A percentile compares a stretch with the other conserved stretches of the same genome.
These are phyloP conservation scores for Salix exigua DNA, from an alignment of 345 rosid species.

Conservation along the genomic window DNA sequence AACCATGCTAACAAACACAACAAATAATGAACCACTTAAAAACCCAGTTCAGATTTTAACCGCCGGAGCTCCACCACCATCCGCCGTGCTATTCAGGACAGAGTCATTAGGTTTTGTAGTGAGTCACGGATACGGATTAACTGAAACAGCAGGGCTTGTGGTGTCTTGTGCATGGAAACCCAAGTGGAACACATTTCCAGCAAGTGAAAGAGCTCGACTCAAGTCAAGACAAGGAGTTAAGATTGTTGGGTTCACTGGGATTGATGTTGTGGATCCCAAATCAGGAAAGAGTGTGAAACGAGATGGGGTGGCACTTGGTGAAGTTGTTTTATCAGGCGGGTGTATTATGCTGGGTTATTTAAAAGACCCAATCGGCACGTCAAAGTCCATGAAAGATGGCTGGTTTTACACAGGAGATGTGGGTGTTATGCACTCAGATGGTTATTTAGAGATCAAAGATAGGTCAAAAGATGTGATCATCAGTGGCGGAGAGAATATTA, in stretches of 20 bases:
- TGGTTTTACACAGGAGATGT: slow-evolving; percentile 31
- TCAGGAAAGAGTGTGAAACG: slow-evolving; percentile 10
- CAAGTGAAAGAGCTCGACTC: slow-evolving; percentile 11
- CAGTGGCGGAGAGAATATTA: slow-evolving; percentile 28
- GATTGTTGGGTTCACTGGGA: neutral
- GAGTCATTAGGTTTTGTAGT: slow-evolving; percentile 20
- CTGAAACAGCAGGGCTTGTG: slow-evolving; percentile 17
- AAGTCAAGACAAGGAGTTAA: slow-evolving; percentile 28
- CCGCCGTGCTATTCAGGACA: slow-evolving; percentile 11
- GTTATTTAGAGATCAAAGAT: slow-evolving; percentile 25
- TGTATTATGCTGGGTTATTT: slow-evolving; percentile 21
- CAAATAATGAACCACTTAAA: neutral
- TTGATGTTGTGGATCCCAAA: slow-evolving; percentile 11
- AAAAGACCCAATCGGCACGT: slow-evolving; percentile 6
- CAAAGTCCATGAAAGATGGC: slow-evolving; percentile 8
- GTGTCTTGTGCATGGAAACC: slow-evolving; percentile 22
- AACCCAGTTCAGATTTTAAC: slow-evolving; percentile 15
- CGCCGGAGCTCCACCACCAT: slow-evolving; percentile 26
- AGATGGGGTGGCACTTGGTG: slow-evolving; percentile 13
- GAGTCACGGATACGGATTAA: slow-evolving; percentile 26
- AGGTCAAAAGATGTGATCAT: slow-evolving; percentile 29
- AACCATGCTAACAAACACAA: slow-evolving; percentile 13
- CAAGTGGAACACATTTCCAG: slow-evolving; percentile 18
- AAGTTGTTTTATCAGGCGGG: slow-evolving; percentile 17
- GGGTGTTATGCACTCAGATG: slow-evolving; percentile 22